Evolutionary conservation across 148 eudicot genomes (phyloP).

Genomic region (Rhododendron kiyosumense): DNA sequence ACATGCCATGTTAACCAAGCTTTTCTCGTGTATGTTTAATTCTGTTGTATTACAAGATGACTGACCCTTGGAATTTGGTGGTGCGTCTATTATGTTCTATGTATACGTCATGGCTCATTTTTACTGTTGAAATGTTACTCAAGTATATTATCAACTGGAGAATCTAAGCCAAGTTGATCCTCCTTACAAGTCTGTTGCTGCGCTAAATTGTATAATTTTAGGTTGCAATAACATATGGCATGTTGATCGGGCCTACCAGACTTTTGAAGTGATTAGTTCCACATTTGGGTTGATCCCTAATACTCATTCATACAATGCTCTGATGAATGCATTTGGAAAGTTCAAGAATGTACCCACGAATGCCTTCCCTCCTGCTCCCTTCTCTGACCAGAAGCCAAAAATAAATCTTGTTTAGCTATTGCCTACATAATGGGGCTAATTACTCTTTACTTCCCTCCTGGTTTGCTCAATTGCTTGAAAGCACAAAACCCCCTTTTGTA

Average conservation of each 20-base stretch:
- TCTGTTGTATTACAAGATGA: not conserved
- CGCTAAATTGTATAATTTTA: conserved; percentile 79
- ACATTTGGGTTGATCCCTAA: conserved; percentile 75
- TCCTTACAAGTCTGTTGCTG: conserved; percentile 89
- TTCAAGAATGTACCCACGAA: conserved; percentile 52
- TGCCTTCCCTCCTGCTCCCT: not conserved
- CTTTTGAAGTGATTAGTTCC: conserved; percentile 69
- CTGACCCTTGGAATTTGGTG: not conserved
- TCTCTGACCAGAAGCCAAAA: not conserved
- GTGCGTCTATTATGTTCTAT: not conserved
- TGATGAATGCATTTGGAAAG: conserved; percentile 82
- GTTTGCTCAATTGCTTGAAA: not conserved
- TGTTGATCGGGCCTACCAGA: conserved; percentile 92
- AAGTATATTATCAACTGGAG: conserved; percentile 95
- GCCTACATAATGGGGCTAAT: not conserved
- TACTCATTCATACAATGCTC: conserved; percentile 86
- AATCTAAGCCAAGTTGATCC: conserved; percentile 61
- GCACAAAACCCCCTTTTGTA: not conserved
- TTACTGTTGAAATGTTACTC: conserved; percentile 8
- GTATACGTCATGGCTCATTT: not conserved
- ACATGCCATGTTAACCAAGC: not conserved
- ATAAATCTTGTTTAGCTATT: not conserved
- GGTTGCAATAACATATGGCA: conserved; percentile 99
- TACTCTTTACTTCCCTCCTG: not conserved
- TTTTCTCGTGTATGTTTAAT: not conserved